phyloP scores from a whole-genome alignment of 2,329 filamentous ascomycete genomes.

The Lachnellula cervina region DNA sequence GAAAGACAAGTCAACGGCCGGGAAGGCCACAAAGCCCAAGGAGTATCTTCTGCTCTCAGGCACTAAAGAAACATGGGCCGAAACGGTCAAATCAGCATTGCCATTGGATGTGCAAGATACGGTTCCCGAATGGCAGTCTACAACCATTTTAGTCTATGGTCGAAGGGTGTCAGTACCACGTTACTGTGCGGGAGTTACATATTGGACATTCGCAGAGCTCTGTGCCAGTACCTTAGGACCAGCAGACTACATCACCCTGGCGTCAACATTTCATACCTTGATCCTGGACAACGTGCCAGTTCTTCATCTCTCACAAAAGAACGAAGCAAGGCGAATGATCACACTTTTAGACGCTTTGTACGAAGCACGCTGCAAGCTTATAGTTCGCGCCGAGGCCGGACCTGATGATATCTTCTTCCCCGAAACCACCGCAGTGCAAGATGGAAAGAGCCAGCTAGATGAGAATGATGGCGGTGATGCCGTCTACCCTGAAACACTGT shows the following conservation, averaged over 20 bases:
- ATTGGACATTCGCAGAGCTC: constrained; percentile 65
- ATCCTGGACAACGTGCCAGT: constrained; percentile 67
- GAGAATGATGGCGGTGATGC: constrained; percentile 41
- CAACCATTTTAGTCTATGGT: constrained; percentile 54
- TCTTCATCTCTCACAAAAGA: constrained; percentile 65
- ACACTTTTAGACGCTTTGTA: constrained; percentile 76
- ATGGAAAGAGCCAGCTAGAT: constrained; percentile 34
- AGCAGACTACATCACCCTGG: constrained; percentile 78
- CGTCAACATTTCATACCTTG: constrained; percentile 74
- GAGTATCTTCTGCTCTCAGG: constrained; percentile 25
- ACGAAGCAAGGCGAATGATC: constrained; percentile 76
- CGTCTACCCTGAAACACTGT: constrained; percentile 59
- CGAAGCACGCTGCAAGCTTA: constrained; percentile 72
- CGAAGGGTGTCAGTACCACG: constrained; percentile 55
- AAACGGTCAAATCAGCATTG: constrained; percentile 18
- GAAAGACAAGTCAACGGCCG: neutral
- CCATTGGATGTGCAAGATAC: constrained; percentile 14
- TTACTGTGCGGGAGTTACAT: constrained; percentile 51
- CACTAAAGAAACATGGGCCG: constrained; percentile 23
- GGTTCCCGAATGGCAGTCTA: constrained; percentile 39
- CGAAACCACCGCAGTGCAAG: constrained; percentile 35
- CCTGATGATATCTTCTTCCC: constrained; percentile 79
- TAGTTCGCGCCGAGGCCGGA: constrained; percentile 61
- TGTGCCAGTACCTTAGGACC: constrained; percentile 64
- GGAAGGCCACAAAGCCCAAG: constrained; percentile 13